These are phyloP conservation scores for Arthroderma sp. DNA, from an alignment of 2,329 filamentous ascomycete species.

Conservation along the genomic window DNA sequence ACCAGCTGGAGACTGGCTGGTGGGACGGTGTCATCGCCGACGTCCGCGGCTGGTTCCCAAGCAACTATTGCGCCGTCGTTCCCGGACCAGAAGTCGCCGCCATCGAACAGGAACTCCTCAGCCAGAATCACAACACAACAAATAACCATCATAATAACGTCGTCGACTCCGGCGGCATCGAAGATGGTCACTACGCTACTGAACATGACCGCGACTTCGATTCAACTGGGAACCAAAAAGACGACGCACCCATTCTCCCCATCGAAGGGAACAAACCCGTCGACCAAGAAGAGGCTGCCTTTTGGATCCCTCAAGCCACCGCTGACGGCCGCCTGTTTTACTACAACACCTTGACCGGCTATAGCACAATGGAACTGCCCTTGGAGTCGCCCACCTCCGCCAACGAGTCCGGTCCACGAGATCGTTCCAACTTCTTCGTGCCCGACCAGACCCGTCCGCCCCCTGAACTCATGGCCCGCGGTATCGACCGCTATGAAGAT, in stretches of 20 bases:
- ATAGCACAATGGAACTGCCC: conserved; percentile 90
- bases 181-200: conserved; percentile 50
- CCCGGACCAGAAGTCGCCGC: conserved; percentile 53
- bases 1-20: conserved; percentile 95
- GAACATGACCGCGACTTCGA: conserved; percentile 52
- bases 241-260: conserved; percentile 47
- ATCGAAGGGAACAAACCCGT: conserved; percentile 52
- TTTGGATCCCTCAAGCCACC: conserved; percentile 97
- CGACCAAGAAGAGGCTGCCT: conserved; percentile 77
- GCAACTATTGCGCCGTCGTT: conserved; percentile 92
- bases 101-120: background rate
- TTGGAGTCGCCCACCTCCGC: conserved; percentile 74
- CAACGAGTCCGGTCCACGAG: conserved; percentile 71
- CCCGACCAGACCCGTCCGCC: conserved; percentile 84
- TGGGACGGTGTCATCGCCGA: conserved; percentile 98
- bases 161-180: conserved; percentile 36
- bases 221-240: conserved; percentile 53
- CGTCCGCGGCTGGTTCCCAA: conserved; percentile 95
- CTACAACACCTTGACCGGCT: conserved; percentile 94
- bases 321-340: conserved; percentile 88
- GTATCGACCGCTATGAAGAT: conserved; percentile 70
- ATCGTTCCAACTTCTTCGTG: conserved; percentile 76
- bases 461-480: conserved; percentile 78
- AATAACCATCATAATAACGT: conserved; percentile 43
- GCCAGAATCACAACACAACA: conserved; percentile 40